These are phyloP conservation scores for Schizopora paradoxa DNA, from an alignment of 1,284 basidiomycete genomes.

Conservation along the genomic window DNA sequence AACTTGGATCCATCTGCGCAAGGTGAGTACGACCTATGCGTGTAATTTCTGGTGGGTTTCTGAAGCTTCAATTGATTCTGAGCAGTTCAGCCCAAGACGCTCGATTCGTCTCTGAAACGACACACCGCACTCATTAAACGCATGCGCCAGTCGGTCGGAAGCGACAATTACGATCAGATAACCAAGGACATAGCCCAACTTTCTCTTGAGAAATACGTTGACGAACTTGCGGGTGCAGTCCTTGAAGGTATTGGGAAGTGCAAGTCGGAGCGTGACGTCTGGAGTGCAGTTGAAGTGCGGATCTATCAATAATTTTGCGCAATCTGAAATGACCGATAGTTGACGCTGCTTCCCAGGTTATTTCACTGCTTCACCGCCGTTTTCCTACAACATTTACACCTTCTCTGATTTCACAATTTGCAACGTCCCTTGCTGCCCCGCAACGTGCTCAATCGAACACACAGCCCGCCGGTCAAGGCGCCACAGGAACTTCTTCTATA, in stretches of 20 bases:
- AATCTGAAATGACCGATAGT: slow-evolving; percentile 9
- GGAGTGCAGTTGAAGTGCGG: slow-evolving; percentile 86
- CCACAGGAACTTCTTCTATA: slow-evolving; percentile 38
- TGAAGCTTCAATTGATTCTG: background rate
- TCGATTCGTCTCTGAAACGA: slow-evolving; percentile 90
- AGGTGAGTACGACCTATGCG: slow-evolving; percentile 8
- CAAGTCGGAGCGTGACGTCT: slow-evolving; percentile 85
- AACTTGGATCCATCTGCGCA: slow-evolving; percentile 7
- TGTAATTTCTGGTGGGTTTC: background rate
- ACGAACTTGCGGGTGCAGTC: slow-evolving; percentile 86
- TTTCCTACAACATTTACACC: slow-evolving; percentile 80
- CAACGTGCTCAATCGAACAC: slow-evolving; percentile 35
- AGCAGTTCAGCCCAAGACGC: slow-evolving; percentile 51
- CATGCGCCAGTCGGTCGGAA: slow-evolving; percentile 74
- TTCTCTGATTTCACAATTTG: slow-evolving; percentile 60
- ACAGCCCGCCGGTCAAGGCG: slow-evolving; percentile 16
- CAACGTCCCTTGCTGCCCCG: slow-evolving; percentile 62
- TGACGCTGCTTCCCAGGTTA: slow-evolving; percentile 49
- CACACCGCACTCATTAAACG: slow-evolving; percentile 92
- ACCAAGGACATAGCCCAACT: slow-evolving; percentile 88
- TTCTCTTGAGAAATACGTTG: slow-evolving; percentile 92
- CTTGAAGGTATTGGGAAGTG: slow-evolving; percentile 84
- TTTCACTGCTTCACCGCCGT: slow-evolving; percentile 85
- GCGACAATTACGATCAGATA: slow-evolving; percentile 78
- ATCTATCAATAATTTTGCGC: slow-evolving; percentile 1